Conservation (phyloP, 2,329 filamentous ascomycete genomes). For the Penicillium griseofulvum region DNA sequence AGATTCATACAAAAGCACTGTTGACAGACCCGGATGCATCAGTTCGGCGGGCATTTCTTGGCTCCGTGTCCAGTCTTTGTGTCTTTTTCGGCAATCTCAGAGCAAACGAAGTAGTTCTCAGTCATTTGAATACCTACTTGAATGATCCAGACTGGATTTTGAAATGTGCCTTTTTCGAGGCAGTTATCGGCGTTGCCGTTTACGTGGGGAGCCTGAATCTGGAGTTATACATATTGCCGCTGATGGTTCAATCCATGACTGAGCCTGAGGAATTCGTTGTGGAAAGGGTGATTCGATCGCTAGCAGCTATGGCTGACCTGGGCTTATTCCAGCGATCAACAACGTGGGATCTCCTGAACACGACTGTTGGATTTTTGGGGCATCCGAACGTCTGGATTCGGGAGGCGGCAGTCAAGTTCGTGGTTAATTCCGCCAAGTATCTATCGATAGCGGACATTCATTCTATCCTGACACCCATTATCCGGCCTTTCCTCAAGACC, state of each 20-base stretch:
- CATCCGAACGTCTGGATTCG: slow-evolving; percentile 96
- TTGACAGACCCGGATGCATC: slow-evolving; percentile 82
- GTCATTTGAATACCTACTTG: slow-evolving; percentile 93
- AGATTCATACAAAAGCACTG: slow-evolving; percentile 82
- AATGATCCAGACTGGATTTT: slow-evolving; percentile 96
- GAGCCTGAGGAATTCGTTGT: slow-evolving; percentile 94
- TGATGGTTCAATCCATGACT: slow-evolving; percentile 92
- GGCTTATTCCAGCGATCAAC: slow-evolving; percentile 82
- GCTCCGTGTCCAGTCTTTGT: slow-evolving; percentile 86
- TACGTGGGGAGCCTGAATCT: slow-evolving; percentile 86
- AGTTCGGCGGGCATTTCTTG: slow-evolving; percentile 85
- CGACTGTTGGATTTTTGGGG: slow-evolving; percentile 79
- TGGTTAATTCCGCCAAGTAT: slow-evolving; percentile 72
- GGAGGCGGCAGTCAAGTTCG: slow-evolving; percentile 80
- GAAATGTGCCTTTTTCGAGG: slow-evolving; percentile 95
- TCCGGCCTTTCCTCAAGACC: slow-evolving; percentile 78
- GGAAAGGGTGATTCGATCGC: slow-evolving; percentile 80
- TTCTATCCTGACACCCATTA: slow-evolving; percentile 77
- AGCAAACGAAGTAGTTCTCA: slow-evolving; percentile 92
- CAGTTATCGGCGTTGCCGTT: slow-evolving; percentile 85
- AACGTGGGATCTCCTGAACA: slow-evolving; percentile 82
- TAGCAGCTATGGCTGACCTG: slow-evolving; percentile 83
- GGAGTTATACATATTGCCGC: slow-evolving; percentile 90
- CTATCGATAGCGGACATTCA: slow-evolving; percentile 76
- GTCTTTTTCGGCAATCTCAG: slow-evolving; percentile 92